Percentiles rank a stretch among this genome's conserved stretches.
Conservation (phyloP, 2,329 filamentous ascomycete species). For the Colletotrichum godetiae region DNA sequence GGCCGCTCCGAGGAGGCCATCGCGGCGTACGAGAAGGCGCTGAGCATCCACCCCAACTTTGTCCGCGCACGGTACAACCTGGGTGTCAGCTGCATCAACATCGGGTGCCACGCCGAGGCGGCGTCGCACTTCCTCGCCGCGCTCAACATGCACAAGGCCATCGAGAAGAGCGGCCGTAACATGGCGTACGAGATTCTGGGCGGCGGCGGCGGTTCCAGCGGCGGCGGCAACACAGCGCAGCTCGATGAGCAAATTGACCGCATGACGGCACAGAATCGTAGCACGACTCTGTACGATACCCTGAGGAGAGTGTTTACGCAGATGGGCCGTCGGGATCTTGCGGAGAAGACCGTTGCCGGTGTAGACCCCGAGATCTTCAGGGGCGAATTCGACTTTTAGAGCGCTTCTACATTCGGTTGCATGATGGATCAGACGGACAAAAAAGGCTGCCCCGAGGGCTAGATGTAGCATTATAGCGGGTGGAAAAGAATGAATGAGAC, state of each 20-base stretch:
- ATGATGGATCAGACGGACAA: background rate
- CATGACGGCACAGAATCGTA: slow-evolving; percentile 95
- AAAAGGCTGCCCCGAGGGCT: background rate
- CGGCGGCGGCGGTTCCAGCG: slow-evolving; percentile 47
- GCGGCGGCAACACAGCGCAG: slow-evolving; percentile 56
- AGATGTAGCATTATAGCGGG: background rate
- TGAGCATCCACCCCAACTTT: slow-evolving; percentile 93
- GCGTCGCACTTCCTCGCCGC: slow-evolving; percentile 93
- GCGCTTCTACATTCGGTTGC: background rate
- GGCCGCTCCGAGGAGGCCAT: slow-evolving; percentile 96
- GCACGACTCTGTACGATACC: slow-evolving; percentile 96
- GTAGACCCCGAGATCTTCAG: slow-evolving; percentile 93
- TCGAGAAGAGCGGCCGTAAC: slow-evolving; percentile 86
- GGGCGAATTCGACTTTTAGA: slow-evolving; percentile 86
- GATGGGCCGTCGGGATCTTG: slow-evolving; percentile 90
- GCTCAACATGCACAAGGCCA: slow-evolving; percentile 93
- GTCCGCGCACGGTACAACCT: slow-evolving; percentile 97
- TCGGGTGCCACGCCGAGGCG: slow-evolving; percentile 92
- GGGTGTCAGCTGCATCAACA: slow-evolving; percentile 96
- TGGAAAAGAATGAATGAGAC: slow-evolving; percentile 1
- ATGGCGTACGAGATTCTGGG: slow-evolving; percentile 86
- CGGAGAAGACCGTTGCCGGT: slow-evolving; percentile 86
- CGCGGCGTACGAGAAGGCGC: slow-evolving; percentile 92
- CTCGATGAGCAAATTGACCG: slow-evolving; percentile 82
- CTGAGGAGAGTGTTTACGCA: slow-evolving; percentile 93